Base-by-base conservation (phyloP, 2,329 filamentous ascomycete genomes). In the Diaporthe caulivora region DNA sequence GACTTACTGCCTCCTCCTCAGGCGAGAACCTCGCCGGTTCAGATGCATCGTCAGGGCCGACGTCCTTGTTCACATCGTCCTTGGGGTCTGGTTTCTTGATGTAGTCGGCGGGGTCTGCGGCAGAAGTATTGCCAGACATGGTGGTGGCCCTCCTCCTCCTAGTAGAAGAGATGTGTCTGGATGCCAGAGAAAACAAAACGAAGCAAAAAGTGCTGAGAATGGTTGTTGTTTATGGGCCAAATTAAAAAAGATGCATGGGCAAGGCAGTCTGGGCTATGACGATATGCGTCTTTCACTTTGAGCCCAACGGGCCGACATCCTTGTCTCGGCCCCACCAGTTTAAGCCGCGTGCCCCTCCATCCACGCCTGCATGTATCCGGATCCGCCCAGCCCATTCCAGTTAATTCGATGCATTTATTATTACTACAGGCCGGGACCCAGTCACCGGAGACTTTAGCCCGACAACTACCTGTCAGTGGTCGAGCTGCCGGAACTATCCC, bases 1-100 rank as follows among this genome's bases (percentile, higher is more conserved):
- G 74, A 81, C 86, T 80, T 84, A 87, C 89, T 77, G 86, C 85
- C 83, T 91, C 89, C 79, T 91, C 87, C 72, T 90, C 87, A 1
- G 88, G 86, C 0, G 88, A 80, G 77, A 91, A 89, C 72, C 78
- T 83, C 60, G 79, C 81, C 6, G 58, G 34, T 75, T 77, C 77
- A 31, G 79, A 64, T 70, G 78, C 77, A n/a, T 81, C 80, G 2
- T 82, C 80, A 24, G 82, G 77, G 3, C 76, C 76, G 2, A 77
- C 75, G 7, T 75, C 64, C 18, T 74, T 75, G 17, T 76, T 47
- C 42, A 49, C 51, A 53, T 70, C 70, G 47, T 72, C 67, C 4
- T 51, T n/a, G 15, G 42, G 29, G 18, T 17, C 18, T 8, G 57
- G 31, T 65, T 71, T 74, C 73, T 76, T 73, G 76, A 49, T 71